Conservation (phyloP, 257 asterid genomes). For the Penstemon newberryi region DNA sequence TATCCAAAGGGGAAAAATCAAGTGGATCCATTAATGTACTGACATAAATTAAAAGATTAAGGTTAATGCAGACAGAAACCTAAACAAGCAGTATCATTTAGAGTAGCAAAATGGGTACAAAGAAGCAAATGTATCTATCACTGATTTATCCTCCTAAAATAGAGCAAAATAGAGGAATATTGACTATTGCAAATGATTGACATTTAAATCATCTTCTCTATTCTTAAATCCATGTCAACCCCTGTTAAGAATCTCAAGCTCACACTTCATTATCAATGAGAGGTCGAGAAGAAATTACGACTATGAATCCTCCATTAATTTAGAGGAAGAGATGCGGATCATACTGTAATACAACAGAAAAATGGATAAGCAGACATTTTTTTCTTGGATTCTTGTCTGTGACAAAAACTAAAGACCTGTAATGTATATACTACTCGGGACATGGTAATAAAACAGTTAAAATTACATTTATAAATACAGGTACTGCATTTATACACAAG, state of each 20-base stretch:
- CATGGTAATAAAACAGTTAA: no score
- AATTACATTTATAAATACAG: neutral
- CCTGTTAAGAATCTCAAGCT: conserved; percentile 1
- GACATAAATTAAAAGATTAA: conserved; percentile 1
- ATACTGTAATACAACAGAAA: conserved; percentile 1
- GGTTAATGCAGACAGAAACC: neutral
- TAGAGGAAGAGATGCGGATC: neutral
- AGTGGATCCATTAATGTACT: conserved; percentile 3
- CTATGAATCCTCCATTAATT: neutral
- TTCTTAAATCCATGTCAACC: neutral
- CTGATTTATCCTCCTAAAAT: conserved; percentile 2
- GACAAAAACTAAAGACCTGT: neutral
- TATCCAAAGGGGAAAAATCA: conserved; percentile 19
- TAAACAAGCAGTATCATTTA: neutral
- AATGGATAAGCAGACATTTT: neutral
- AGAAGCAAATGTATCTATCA: conserved; percentile 13
- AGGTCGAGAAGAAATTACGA: neutral
- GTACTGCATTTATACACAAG: neutral
- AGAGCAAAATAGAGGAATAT: conserved; percentile 15
- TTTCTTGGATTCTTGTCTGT: neutral
- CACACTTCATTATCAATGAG: neutral
- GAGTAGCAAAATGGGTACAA: conserved; percentile 15
- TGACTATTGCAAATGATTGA: neutral
- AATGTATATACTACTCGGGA: neutral
- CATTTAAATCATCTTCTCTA: conserved; percentile 8